phyloP scores from a whole-genome alignment of 306 rosid species.

The Cucumis cinereus region DNA sequence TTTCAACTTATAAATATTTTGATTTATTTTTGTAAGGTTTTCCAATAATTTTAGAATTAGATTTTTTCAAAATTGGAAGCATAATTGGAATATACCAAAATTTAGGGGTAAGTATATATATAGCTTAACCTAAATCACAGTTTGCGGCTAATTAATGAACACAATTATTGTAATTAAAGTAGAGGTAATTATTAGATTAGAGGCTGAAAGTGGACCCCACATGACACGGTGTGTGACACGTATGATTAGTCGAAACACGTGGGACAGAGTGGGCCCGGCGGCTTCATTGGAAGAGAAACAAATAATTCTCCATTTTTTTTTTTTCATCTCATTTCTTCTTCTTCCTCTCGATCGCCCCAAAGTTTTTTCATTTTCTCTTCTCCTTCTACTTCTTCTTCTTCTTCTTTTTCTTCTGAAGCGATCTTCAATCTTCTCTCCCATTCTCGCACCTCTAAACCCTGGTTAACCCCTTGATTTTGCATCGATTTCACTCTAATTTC shows the following conservation, averaged over 20 bases:
- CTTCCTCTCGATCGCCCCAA: not conserved
- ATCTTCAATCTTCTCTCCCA: not conserved
- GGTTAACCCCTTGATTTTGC: not conserved
- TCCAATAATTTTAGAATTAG: no score
- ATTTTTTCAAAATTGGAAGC: no score
- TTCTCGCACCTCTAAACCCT: not conserved
- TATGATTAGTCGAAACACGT: not conserved
- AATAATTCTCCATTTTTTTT: not conserved
- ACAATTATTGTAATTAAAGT: not conserved
- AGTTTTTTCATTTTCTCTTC: not conserved
- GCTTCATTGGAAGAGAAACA: not conserved
- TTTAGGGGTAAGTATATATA: not conserved
- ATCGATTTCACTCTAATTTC: not conserved
- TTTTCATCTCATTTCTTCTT: not conserved
- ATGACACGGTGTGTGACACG: not conserved
- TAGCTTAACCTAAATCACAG: not conserved
- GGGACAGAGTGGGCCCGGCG: conserved; percentile 8
- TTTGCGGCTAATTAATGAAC: not conserved
- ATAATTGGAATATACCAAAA: no score
- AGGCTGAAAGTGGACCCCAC: not conserved
- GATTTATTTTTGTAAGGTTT: no score
- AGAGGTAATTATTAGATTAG: not conserved
- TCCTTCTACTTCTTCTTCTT: not conserved
- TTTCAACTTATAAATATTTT: no score
- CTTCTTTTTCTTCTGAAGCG: not conserved